Conservation (phyloP, 1,284 basidiomycete genomes). For the Trichosporon asahii region DNA sequence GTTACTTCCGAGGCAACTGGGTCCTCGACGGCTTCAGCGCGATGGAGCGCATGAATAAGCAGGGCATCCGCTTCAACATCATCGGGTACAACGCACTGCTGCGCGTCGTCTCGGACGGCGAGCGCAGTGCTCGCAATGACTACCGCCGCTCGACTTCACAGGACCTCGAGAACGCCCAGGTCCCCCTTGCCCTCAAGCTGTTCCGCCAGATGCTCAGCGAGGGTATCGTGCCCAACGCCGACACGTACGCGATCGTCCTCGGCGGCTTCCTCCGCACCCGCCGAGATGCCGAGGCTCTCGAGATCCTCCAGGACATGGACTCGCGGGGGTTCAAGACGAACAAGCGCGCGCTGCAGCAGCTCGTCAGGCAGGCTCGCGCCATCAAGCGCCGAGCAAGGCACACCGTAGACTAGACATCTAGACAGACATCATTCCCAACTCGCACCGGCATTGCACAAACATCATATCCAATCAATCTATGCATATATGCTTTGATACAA, state of each 20-base stretch:
- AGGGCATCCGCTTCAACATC: slow-evolving; percentile 58
- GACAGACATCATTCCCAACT: neutral
- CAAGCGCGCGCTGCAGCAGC: slow-evolving; percentile 50
- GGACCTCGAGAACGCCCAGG: slow-evolving; percentile 32
- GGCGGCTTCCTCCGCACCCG: slow-evolving; percentile 59
- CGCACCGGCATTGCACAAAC: neutral
- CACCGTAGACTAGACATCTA: neutral
- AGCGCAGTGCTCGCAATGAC: neutral
- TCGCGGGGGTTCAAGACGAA: slow-evolving; percentile 48
- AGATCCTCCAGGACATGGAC: slow-evolving; percentile 62
- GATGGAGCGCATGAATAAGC: slow-evolving; percentile 60
- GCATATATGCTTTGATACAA: slow-evolving; percentile 9
- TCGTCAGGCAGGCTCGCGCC: slow-evolving; percentile 38
- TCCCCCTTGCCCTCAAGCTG: slow-evolving; percentile 57
- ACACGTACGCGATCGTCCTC: slow-evolving; percentile 73
- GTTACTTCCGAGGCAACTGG: slow-evolving; percentile 49
- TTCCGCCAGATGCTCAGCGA: slow-evolving; percentile 63
- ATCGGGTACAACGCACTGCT: slow-evolving; percentile 73
- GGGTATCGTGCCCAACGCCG: slow-evolving; percentile 57
- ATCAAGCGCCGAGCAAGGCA: neutral
- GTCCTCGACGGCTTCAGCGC: slow-evolving; percentile 54
- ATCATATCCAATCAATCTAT: slow-evolving; percentile 2
- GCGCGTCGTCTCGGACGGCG: slow-evolving; percentile 56
- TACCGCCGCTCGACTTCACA: neutral
- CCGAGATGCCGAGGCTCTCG: slow-evolving; percentile 55